phyloP scores from a whole-genome alignment of 768 basidiomycete species.

The Cyathus striatus region DNA sequence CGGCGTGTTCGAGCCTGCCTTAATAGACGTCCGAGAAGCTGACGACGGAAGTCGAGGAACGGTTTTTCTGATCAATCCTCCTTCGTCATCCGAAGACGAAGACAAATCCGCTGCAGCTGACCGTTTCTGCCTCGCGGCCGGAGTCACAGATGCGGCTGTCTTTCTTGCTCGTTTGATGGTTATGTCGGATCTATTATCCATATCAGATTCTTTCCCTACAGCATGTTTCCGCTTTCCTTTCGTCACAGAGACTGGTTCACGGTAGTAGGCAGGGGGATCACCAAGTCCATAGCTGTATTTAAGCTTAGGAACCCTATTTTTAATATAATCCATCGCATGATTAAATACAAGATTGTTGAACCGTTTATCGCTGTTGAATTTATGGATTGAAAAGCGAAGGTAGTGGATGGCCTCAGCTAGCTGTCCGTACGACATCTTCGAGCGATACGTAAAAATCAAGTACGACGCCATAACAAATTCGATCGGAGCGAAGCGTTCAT shows the following conservation, averaged over 20 bases:
- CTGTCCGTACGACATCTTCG: slow-evolving; percentile 3
- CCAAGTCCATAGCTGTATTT: background rate
- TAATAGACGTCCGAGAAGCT: background rate
- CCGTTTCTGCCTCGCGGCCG: too few species aligned
- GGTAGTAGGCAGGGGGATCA: background rate
- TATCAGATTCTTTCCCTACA: background rate
- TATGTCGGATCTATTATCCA: too few species aligned
- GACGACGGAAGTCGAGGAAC: background rate
- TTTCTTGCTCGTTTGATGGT: too few species aligned
- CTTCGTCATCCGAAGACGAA: background rate
- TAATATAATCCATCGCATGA: slow-evolving; percentile 1
- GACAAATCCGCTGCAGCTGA: too few species aligned
- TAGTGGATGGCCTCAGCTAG: slow-evolving; percentile 4
- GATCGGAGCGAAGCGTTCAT: slow-evolving; percentile 27
- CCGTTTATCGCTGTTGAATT: background rate
- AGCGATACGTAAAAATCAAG: slow-evolving; percentile 4
- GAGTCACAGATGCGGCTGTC: too few species aligned
- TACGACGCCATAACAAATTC: slow-evolving; percentile 22
- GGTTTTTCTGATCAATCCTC: background rate
- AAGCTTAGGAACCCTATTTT: background rate
- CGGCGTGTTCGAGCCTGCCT: background rate
- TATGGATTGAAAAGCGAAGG: background rate
- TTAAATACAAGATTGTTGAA: slow-evolving; percentile 2
- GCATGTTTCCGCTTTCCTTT: background rate
- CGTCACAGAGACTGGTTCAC: background rate